Base-by-base conservation (phyloP, 768 basidiomycete genomes). In the Paxillus ammoniavirescens region DNA sequence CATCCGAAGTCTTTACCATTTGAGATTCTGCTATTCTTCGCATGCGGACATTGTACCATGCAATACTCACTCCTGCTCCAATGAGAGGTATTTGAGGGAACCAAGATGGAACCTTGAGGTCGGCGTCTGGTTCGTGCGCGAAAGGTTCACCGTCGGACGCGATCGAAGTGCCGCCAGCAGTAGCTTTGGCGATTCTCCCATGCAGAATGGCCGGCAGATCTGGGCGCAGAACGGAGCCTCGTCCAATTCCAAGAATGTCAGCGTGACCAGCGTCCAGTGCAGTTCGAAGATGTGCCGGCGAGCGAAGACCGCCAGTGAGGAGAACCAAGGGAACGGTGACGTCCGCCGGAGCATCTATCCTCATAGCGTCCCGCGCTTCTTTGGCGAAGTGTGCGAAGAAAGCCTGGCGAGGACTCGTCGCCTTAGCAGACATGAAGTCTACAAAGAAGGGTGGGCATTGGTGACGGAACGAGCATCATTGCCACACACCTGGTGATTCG, bases 231-330 rank as follows among this genome's bases (percentile, higher is more conserved):
- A 90, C 69, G 0, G 91, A 78, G 13, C 76, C 75, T 51, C 93
- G 77, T 6, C 84, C 93, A 15, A 95, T 74, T 0, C 93, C 93
- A 31, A 93, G 73, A 21, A 94, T 74, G 66, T 95, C 79, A 0
- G 91, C 81, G 53, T 91, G 82, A 5, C 69, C 70, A 8, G 78
- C 70, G 0, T 63, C 57, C 14, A 92, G 75, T 1, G 81, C 87
- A 14, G 71, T 65, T 10, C 75, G 68, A 37, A 93, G 73, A 30
- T 82, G 76, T 0, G 76, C 69, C 14, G 82, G 80, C 0, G 85
- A 82, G 21, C 78, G 74, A 38, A 96, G 78, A 21, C 91, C 91
- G 28, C 93, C 93, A 0, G 93, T 94, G 26, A 95, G 79, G 28
- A 94, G 73, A 58, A 94, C 75, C 7, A 88, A 73, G 1, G 92